Evolutionary conservation across 345 rosid genomes (phyloP).

Genomic region (Viola odorata): DNA sequence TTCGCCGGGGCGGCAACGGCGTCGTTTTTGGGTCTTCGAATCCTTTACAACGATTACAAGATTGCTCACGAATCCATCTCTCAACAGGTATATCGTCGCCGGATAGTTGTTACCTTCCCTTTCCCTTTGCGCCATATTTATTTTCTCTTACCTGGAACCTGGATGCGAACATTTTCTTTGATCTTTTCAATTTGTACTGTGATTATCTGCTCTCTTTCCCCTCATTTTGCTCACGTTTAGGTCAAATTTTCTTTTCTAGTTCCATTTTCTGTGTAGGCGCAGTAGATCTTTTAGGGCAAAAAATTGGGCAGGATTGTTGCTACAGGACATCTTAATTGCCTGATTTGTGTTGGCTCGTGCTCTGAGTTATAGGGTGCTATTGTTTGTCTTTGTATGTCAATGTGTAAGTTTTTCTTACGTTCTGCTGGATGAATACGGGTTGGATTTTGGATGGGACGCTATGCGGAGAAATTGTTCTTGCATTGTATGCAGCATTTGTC

Average conservation of each 20-base stretch:
- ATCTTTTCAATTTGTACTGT: background rate
- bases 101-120: background rate
- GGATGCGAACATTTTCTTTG: background rate
- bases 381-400: too few species aligned
- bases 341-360: too few species aligned
- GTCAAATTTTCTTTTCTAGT: background rate
- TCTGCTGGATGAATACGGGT: too few species aligned
- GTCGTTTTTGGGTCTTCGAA: conserved; percentile 60
- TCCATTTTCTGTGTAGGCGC: background rate
- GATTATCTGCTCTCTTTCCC: background rate
- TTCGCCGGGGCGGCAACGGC: conserved; percentile 88
- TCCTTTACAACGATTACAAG: conserved; percentile 83
- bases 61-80: conserved; percentile 71
- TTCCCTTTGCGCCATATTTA: too few species aligned
- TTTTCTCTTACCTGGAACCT: background rate
- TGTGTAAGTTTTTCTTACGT: too few species aligned
- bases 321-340: too few species aligned
- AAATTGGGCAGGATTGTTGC: too few species aligned
- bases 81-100: conserved; percentile 47
- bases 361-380: too few species aligned
- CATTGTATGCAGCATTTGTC: too few species aligned
- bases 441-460: too few species aligned
- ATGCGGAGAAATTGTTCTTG: too few species aligned
- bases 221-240: background rate
- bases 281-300: too few species aligned